Evolutionary conservation across 495 filamentous ascomycete genomes (phyloP), one percentile per base, ranked within the genome.

Genomic region (Tetracladium setigerum): DNA sequence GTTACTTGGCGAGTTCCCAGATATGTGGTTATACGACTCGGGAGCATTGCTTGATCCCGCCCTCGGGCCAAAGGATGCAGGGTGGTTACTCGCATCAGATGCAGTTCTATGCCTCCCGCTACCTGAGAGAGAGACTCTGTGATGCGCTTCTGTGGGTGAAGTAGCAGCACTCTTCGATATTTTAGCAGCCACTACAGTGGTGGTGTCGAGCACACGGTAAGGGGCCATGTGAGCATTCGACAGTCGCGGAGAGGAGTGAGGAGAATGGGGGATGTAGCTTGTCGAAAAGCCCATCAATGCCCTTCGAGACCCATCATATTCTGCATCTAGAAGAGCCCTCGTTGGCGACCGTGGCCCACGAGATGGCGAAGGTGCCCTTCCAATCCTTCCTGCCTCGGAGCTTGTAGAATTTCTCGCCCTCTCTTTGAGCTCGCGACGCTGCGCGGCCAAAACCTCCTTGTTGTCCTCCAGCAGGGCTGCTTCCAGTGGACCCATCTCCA

Each of bases 371-470:
- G 66, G 53, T 55, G 58, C 47, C 63, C 67, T 33, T 57, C 48
- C 44, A 31, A 11, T 22, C 34, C 16, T 12, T 5, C 48, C 63
- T 4, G 51, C 64, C 12, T 57, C 42, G n/a, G 63, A 59, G 32
- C 64, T 65, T 32, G 62, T 49, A 46, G 66, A 62, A 38, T 60
- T 58, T 52, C 67, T 54, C 17, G 50, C 46, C 59, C 65, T 47
- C 38, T 52, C 44, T 46, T 46, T 52, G 1, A 41, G 16, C 9
- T 57, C 60, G 12, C 67, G 62, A 62, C 83, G 76, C 15, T 87
- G 64, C 37, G 85, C 64, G 46, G 74, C 77, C 54, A 87, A 68
- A 35, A 88, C 75, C 65, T 84, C 84, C 47, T 71, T 72, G 38
- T 81, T 73, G 67, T 89, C 84, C 64, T 87, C 79, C 22, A 27